Evolutionary conservation across 169 alveolate genomes (phyloP).

Genomic region (Plasmodium yoelii): DNA sequence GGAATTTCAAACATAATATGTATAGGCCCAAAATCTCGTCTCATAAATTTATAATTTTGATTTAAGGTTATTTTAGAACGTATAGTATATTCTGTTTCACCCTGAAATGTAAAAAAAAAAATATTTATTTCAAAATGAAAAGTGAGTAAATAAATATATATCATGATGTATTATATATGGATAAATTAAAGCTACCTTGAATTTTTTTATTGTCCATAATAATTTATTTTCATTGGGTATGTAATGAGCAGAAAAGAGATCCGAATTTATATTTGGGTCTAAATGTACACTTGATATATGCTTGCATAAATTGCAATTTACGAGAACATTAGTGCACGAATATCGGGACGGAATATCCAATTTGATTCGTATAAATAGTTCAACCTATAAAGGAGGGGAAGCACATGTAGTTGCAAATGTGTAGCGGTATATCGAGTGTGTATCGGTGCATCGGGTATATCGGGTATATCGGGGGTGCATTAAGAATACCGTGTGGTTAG

Average conservation of each 20-base stretch:
- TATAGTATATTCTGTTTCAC: slow-evolving; percentile 44
- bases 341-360: slow-evolving; percentile 39
- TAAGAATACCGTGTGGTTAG: slow-evolving; percentile 76
- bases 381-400: slow-evolving; percentile 3
- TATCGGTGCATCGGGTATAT: too few relatives aligned
- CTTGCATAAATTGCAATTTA: slow-evolving; percentile 43
- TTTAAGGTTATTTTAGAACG: slow-evolving; percentile 80
- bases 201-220: slow-evolving; percentile 93
- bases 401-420: too few relatives aligned
- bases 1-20: slow-evolving; percentile 95
- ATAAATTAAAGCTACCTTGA: slow-evolving; percentile 87
- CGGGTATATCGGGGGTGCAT: too few relatives aligned
- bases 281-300: slow-evolving; percentile 53
- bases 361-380: slow-evolving; percentile 27
- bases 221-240: slow-evolving; percentile 87
- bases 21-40: slow-evolving; percentile 94
- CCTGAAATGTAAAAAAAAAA: slow-evolving; percentile 8
- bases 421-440: too few relatives aligned
- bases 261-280: slow-evolving; percentile 16
- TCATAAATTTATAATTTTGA: slow-evolving; percentile 78
- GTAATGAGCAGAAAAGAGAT: slow-evolving; percentile 82
- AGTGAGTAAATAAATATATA: not conserved
- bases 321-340: slow-evolving; percentile 71
- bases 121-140: not conserved
- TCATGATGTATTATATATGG: not conserved